Conservation (phyloP, 2,329 filamentous ascomycete species). For the Xylaria sp. region DNA sequence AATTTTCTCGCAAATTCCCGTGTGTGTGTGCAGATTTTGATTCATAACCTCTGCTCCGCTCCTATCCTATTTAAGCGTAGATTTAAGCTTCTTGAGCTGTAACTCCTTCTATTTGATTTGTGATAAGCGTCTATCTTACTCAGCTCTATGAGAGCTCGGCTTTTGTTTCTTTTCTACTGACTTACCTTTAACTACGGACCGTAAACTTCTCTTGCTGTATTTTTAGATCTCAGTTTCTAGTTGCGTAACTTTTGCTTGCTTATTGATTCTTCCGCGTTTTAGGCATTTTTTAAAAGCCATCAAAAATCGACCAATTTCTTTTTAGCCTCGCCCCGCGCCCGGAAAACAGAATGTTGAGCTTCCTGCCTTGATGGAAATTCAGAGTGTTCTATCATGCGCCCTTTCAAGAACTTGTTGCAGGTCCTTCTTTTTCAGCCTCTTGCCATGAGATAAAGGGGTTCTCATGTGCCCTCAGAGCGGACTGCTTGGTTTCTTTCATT, state of each 20-base stretch:
- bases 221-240: neutral
- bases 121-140: neutral
- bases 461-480: neutral
- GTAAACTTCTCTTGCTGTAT: neutral
- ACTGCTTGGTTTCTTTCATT: neutral
- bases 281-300: neutral
- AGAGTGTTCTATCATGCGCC: neutral
- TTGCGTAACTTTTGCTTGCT: constrained; percentile 6
- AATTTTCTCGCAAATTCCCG: neutral
- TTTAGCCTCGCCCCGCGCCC: neutral
- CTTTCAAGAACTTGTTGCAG: neutral
- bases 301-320: neutral
- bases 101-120: constrained; percentile 1
- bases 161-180: neutral
- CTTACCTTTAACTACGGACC: too few species aligned
- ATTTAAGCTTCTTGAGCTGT: constrained; percentile 3
- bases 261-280: constrained; percentile 2
- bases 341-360: neutral
- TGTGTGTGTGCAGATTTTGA: neutral
- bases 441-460: neutral
- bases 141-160: neutral
- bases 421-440: neutral
- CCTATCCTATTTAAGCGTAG: constrained; percentile 9
- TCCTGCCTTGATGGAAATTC: neutral
- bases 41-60: constrained; percentile 5